Percentiles rank a stretch among this genome's conserved stretches.
phyloP scores from a whole-genome alignment of 345 rosid genomes.

The Geranium brycei region DNA sequence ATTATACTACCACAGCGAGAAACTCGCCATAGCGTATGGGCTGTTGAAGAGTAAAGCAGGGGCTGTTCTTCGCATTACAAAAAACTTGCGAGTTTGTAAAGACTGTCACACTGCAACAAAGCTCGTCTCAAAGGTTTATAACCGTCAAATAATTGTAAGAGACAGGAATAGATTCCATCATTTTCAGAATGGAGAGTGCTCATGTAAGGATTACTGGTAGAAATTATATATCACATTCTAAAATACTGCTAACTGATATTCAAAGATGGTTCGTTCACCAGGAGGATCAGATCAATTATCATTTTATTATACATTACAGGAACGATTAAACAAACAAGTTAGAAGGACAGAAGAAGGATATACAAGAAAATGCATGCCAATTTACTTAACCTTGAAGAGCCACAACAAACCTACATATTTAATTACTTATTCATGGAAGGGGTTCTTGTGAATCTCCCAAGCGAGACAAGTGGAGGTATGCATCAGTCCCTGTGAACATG shows the following conservation, averaged over 20 bases:
- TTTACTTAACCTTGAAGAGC: neutral
- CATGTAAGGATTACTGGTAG: slow-evolving; percentile 31
- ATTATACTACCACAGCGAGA: slow-evolving; percentile 24
- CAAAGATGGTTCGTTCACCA: no score
- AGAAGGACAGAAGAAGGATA: neutral
- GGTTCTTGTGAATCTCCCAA: slow-evolving; percentile 64
- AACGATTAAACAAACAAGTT: no score
- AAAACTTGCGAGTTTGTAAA: slow-evolving; percentile 21
- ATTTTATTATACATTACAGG: no score
- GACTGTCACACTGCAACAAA: slow-evolving; percentile 31
- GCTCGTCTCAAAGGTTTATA: slow-evolving; percentile 24
- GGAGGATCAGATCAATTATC: no score
- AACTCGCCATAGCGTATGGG: slow-evolving; percentile 36
- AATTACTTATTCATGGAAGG: slow-evolving; percentile 35
- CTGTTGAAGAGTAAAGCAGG: slow-evolving; percentile 18
- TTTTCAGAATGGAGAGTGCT: slow-evolving; percentile 23
- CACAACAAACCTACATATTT: no score
- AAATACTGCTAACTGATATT: no score
- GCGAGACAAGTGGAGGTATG: slow-evolving; percentile 60
- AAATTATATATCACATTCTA: no score
- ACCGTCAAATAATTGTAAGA: slow-evolving; percentile 22
- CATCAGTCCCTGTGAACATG: slow-evolving; percentile 57
- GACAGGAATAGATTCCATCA: slow-evolving; percentile 24
- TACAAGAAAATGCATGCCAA: neutral
- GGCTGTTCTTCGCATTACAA: slow-evolving; percentile 19